A percentile compares a stretch with the other conserved stretches of the same genome.
Conservation (phyloP, 2,329 filamentous ascomycete species). For the Thelonectria blattea region DNA sequence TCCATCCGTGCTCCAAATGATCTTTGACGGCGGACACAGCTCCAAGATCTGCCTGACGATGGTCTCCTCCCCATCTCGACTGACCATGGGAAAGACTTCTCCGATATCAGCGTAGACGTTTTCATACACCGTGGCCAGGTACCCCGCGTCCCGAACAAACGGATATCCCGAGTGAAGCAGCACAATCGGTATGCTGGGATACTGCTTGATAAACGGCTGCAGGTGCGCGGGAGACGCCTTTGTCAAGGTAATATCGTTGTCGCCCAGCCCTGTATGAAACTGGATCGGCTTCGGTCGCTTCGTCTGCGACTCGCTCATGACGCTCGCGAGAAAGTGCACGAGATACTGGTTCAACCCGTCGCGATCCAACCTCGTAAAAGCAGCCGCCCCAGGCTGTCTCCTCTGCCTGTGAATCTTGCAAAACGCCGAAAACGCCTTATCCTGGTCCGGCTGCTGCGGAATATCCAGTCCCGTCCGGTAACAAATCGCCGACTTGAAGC, state of each 20-base stretch:
- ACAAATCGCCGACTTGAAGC: conserved; percentile 84
- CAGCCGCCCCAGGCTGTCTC: conserved; percentile 12
- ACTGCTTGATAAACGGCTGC: conserved; percentile 73
- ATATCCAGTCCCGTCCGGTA: conserved; percentile 78
- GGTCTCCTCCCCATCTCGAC: conserved; percentile 74
- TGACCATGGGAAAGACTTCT: conserved; percentile 81
- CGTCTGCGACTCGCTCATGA: conserved; percentile 54
- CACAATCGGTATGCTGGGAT: conserved; percentile 74
- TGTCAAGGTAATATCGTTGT: conserved; percentile 75
- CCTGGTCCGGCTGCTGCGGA: conserved; percentile 49
- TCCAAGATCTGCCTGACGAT: conserved; percentile 77
- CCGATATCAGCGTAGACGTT: conserved; percentile 87
- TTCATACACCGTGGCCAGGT: conserved; percentile 76
- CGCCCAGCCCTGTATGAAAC: conserved; percentile 83
- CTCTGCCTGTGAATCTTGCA: conserved; percentile 41
- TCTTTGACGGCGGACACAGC: conserved; percentile 74
- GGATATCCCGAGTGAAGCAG: conserved; percentile 83
- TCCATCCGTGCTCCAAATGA: conserved; percentile 82
- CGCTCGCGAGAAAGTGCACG: conserved; percentile 66
- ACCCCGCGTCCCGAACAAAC: conserved; percentile 78
- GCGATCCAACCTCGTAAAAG: conserved; percentile 63
- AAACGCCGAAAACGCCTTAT: conserved; percentile 49
- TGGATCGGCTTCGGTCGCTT: conserved; percentile 71
- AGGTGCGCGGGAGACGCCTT: conserved; percentile 77
- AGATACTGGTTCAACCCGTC: conserved; percentile 73